These are phyloP conservation scores for Amaranthus cruentus DNA, from an alignment of 148 eudicot species.

Conservation along the genomic window DNA sequence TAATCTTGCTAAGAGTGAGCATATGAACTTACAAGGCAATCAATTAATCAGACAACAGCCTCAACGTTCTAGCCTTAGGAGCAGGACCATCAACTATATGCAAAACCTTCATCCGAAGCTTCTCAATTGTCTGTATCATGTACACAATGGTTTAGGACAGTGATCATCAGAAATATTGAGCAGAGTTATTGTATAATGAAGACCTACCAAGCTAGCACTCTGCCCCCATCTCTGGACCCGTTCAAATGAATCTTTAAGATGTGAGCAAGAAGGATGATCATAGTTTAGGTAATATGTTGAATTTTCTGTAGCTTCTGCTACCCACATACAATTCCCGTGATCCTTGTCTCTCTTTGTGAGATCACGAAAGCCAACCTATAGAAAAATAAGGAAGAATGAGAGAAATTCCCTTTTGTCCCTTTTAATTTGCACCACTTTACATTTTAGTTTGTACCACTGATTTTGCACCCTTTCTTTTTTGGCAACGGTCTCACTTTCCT, in stretches of 20 bases:
- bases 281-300: slow-evolving; percentile 62
- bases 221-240: slow-evolving; percentile 63
- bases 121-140: slow-evolving; percentile 47
- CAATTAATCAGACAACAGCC: slow-evolving; percentile 17
- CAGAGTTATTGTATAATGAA: not conserved
- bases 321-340: slow-evolving; percentile 65
- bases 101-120: slow-evolving; percentile 54
- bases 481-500: too few species aligned
- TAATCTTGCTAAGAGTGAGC: not conserved
- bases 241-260: slow-evolving; percentile 66
- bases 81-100: slow-evolving; percentile 39
- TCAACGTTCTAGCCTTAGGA: slow-evolving; percentile 11
- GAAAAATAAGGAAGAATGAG: not conserved
- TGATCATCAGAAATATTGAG: not conserved
- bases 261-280: slow-evolving; percentile 39
- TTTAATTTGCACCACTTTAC: too few species aligned
- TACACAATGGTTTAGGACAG: not conserved
- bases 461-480: too few species aligned
- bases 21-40: slow-evolving; percentile 23
- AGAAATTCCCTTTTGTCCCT: too few species aligned
- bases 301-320: slow-evolving; percentile 89
- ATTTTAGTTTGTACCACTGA: too few species aligned
- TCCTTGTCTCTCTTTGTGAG: slow-evolving; percentile 72
- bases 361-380: slow-evolving; percentile 79
- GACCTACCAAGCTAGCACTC: slow-evolving; percentile 51